phyloP scores from a whole-genome alignment of 805 yeast genomes.

The Candida glaebosa region DNA sequence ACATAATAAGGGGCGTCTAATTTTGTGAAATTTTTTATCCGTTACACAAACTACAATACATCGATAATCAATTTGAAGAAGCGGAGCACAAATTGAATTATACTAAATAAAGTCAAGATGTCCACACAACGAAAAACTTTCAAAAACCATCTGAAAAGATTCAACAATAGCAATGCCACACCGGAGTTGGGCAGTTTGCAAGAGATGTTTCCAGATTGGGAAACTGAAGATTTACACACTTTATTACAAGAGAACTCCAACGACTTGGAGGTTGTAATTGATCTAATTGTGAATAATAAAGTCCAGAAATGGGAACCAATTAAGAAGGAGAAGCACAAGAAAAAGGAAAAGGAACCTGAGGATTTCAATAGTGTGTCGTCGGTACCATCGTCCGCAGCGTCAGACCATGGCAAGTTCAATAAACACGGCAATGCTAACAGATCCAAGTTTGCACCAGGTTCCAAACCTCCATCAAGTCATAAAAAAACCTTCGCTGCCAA shows the following conservation, averaged over 20 bases:
- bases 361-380: slow-evolving; percentile 11
- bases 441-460: slow-evolving; percentile 5
- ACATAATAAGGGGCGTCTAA: not conserved
- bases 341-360: slow-evolving; percentile 25
- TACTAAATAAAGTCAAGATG: slow-evolving; percentile 8
- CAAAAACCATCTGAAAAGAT: slow-evolving; percentile 47
- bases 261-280: slow-evolving; percentile 76
- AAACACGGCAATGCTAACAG: slow-evolving; percentile 18
- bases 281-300: slow-evolving; percentile 85
- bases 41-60: not conserved
- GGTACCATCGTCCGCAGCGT: slow-evolving; percentile 14
- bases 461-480: slow-evolving; percentile 1
- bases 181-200: slow-evolving; percentile 52
- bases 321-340: slow-evolving; percentile 58
- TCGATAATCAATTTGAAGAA: not conserved
- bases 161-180: slow-evolving; percentile 20
- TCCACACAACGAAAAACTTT: slow-evolving; percentile 36
- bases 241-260: slow-evolving; percentile 70
- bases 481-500: slow-evolving; percentile 1
- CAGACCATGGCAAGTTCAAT: slow-evolving; percentile 36
- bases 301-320: slow-evolving; percentile 95
- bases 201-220: slow-evolving; percentile 96
- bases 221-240: slow-evolving; percentile 72
- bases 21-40: slow-evolving; percentile 1
- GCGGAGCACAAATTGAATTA: slow-evolving; percentile 1